These are phyloP conservation scores for Ammopiptanthus mongolicus DNA, from an alignment of 306 rosid genomes.

Conservation along the genomic window DNA sequence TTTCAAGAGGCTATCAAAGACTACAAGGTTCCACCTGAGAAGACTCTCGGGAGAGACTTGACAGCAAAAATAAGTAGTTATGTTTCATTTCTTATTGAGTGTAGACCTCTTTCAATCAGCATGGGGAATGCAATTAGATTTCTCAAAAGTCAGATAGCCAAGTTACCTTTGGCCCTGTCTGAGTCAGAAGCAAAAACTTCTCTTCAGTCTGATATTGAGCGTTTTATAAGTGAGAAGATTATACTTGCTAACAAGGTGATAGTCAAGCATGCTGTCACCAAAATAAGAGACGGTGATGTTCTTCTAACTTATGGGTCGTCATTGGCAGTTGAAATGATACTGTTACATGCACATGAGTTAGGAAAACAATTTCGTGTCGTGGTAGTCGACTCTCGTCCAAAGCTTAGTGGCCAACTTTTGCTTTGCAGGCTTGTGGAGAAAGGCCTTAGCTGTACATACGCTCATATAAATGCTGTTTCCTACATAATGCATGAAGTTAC, in stretches of 20 bases:
- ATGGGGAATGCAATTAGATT: conserved; percentile 67
- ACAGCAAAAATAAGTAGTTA: conserved; percentile 51
- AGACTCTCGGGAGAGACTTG: conserved; percentile 44
- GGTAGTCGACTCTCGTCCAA: conserved; percentile 58
- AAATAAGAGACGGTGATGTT: conserved; percentile 60
- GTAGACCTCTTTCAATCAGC: conserved; percentile 62
- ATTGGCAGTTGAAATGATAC: conserved; percentile 45
- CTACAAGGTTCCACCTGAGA: conserved; percentile 45
- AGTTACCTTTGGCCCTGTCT: conserved; percentile 44
- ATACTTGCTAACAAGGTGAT: conserved; percentile 54
- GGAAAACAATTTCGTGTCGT: conserved; percentile 56
- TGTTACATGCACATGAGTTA: conserved; percentile 50
- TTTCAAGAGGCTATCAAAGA: conserved; percentile 59
- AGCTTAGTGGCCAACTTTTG: conserved; percentile 44
- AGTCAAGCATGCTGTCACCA: conserved; percentile 55
- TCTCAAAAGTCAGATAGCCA: conserved; percentile 50
- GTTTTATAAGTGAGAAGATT: conserved; percentile 53
- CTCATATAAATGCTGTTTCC: conserved; percentile 56
- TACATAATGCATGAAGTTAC: conserved; percentile 60
- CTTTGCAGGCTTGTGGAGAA: conserved; percentile 53
- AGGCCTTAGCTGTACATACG: conserved; percentile 55
- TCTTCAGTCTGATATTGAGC: conserved; percentile 45
- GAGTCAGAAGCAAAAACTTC: conserved; percentile 53
- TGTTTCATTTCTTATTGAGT: conserved; percentile 53
- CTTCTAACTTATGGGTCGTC: conserved; percentile 56